phyloP scores from a whole-genome alignment of 192 early-diverging fungal species.

The Backusella mclennaniae region DNA sequence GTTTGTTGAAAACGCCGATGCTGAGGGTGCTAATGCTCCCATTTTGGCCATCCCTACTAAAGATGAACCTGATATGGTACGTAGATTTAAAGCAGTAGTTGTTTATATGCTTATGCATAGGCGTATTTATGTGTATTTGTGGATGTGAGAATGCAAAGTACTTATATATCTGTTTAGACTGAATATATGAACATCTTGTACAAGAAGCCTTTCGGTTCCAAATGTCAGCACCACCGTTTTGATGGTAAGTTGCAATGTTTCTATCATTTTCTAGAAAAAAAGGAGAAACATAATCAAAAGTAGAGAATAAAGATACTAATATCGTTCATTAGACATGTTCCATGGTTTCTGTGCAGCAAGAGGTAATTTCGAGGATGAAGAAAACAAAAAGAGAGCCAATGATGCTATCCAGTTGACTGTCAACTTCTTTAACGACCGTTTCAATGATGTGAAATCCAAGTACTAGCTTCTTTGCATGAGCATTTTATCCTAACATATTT shows the following conservation, averaged over 20 bases:
- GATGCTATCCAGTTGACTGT: constrained; percentile 53
- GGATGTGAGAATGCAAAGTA: background rate
- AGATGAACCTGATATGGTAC: constrained; percentile 61
- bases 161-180: constrained; percentile 19
- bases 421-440: constrained; percentile 41
- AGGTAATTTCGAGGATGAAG: constrained; percentile 48
- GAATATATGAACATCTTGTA: constrained; percentile 37
- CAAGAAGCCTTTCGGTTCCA: constrained; percentile 47
- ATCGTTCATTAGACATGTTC: constrained; percentile 29
- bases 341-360: constrained; percentile 59
- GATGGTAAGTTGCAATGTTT: constrained; percentile 24
- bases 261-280: background rate
- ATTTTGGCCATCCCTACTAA: constrained; percentile 60
- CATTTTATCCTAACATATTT: no score
- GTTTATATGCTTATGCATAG: background rate
- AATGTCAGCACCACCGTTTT: constrained; percentile 56
- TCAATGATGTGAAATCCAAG: background rate
- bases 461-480: no score
- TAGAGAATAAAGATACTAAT: background rate
- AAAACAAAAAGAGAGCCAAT: constrained; percentile 47
- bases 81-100: background rate
- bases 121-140: background rate
- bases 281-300: background rate
- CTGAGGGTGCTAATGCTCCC: constrained; percentile 54
- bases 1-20: constrained; percentile 46